phyloP scores from a whole-genome alignment of 1,284 basidiomycete genomes.

The Butyriboletus appendiculatus region DNA sequence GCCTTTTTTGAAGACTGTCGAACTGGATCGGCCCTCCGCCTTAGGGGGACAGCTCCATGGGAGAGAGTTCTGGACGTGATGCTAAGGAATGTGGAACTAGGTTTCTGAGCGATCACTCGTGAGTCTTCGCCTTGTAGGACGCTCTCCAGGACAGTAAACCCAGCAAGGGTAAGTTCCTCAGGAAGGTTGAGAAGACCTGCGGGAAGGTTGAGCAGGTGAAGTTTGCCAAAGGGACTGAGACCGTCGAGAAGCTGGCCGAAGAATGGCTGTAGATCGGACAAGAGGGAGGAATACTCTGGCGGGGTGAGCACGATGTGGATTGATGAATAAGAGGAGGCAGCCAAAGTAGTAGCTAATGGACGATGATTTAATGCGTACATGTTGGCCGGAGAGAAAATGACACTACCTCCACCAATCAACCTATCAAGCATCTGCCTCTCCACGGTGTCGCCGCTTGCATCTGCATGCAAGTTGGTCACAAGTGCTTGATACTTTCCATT shows the following conservation, averaged over 20 bases:
- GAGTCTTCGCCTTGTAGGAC: slow-evolving; percentile 37
- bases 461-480: slow-evolving; percentile 57
- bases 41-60: slow-evolving; percentile 47
- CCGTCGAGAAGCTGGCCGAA: slow-evolving; percentile 58
- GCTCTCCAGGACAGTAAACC: slow-evolving; percentile 58
- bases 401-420: slow-evolving; percentile 69
- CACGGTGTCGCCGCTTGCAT: slow-evolving; percentile 42
- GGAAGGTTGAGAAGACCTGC: slow-evolving; percentile 46
- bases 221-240: slow-evolving; percentile 63
- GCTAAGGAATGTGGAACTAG: slow-evolving; percentile 41
- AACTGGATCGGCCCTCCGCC: slow-evolving; percentile 54
- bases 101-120: slow-evolving; percentile 65
- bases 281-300: slow-evolving; percentile 60
- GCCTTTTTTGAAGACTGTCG: slow-evolving; percentile 72
- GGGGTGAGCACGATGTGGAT: slow-evolving; percentile 63
- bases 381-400: slow-evolving; percentile 10
- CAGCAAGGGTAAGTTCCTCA: slow-evolving; percentile 59
- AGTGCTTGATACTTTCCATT: slow-evolving; percentile 74
- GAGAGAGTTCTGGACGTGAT: slow-evolving; percentile 36
- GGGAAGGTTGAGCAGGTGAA: slow-evolving; percentile 61
- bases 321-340: slow-evolving; percentile 58
- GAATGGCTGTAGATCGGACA: slow-evolving; percentile 52
- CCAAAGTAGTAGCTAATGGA: slow-evolving; percentile 55
- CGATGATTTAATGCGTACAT: slow-evolving; percentile 14
- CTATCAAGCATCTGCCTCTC: slow-evolving; percentile 78